Conservation (phyloP, 768 basidiomycete species). For the Lentinula detonsa region DNA sequence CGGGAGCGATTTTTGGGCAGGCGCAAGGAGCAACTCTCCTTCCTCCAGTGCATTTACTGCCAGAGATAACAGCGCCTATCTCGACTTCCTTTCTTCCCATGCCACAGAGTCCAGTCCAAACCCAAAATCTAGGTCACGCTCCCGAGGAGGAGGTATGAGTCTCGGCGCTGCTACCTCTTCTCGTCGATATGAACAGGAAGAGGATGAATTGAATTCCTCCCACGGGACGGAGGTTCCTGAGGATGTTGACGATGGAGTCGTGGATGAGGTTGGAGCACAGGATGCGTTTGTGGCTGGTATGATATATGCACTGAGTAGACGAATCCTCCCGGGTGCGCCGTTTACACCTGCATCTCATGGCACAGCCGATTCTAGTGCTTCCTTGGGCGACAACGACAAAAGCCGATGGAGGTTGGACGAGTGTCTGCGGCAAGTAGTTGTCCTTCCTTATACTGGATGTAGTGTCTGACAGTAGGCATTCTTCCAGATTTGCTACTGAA, state of each 20-base stretch:
- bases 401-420: slow-evolving; percentile 78
- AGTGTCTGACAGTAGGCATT: neutral
- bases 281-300: slow-evolving; percentile 85
- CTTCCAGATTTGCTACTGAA: slow-evolving; percentile 73
- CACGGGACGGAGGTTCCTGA: slow-evolving; percentile 53
- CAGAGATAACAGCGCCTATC: slow-evolving; percentile 15
- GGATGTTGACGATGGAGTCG: slow-evolving; percentile 32
- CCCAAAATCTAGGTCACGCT: slow-evolving; percentile 1
- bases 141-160: neutral
- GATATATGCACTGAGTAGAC: slow-evolving; percentile 74
- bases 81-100: slow-evolving; percentile 8
- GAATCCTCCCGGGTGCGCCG: slow-evolving; percentile 68
- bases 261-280: slow-evolving; percentile 75
- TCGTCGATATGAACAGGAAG: slow-evolving; percentile 8
- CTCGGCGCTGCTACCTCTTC: neutral
- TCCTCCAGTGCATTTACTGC: slow-evolving; percentile 54
- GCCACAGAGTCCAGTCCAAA: slow-evolving; percentile 7
- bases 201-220: slow-evolving; percentile 52
- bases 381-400: slow-evolving; percentile 29
- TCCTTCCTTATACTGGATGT: neutral
- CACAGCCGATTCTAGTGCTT: slow-evolving; percentile 22
- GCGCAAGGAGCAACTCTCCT: slow-evolving; percentile 44
- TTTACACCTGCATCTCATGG: slow-evolving; percentile 55
- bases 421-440: slow-evolving; percentile 57
- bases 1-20: slow-evolving; percentile 77